Evolutionary conservation across 2,329 filamentous ascomycete genomes (phyloP).

Genomic region (Microdochium paspali): DNA sequence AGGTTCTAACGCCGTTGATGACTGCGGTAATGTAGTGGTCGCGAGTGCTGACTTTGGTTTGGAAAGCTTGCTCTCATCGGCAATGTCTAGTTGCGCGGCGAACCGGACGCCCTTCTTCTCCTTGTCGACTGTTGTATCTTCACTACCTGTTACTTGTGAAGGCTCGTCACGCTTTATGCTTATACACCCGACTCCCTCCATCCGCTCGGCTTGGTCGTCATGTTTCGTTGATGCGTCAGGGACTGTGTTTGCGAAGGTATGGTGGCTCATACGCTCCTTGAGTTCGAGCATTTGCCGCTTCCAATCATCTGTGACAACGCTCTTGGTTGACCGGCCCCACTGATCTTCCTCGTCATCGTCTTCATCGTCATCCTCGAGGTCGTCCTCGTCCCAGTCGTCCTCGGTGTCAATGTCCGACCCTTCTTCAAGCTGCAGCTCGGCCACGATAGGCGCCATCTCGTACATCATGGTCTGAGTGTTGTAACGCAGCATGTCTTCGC

Average conservation of each 20-base stretch:
- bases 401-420: slow-evolving; percentile 41
- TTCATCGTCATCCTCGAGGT: slow-evolving; percentile 40
- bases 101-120: slow-evolving; percentile 20
- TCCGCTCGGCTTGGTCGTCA: slow-evolving; percentile 34
- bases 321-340: slow-evolving; percentile 62
- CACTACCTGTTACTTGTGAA: no score
- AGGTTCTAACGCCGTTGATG: slow-evolving; percentile 14
- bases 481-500: slow-evolving; percentile 86
- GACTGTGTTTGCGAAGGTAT: slow-evolving; percentile 37
- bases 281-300: slow-evolving; percentile 76
- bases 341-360: slow-evolving; percentile 55
- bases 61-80: slow-evolving; percentile 13
- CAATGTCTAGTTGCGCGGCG: slow-evolving; percentile 17
- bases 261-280: slow-evolving; percentile 53
- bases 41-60: neutral
- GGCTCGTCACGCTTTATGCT: slow-evolving; percentile 21
- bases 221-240: slow-evolving; percentile 39
- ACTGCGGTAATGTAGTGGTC: slow-evolving; percentile 6
- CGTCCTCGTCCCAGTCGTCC: slow-evolving; percentile 43
- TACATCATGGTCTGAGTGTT: slow-evolving; percentile 49
- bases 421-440: slow-evolving; percentile 79
- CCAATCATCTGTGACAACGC: slow-evolving; percentile 64
- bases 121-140: no score
- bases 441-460: slow-evolving; percentile 85
- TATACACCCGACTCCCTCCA: slow-evolving; percentile 25